A percentile compares a stretch with the other conserved stretches of the same genome.
phyloP scores from a whole-genome alignment of 2,329 filamentous ascomycete genomes.

The Fusarium sulawesiense region DNA sequence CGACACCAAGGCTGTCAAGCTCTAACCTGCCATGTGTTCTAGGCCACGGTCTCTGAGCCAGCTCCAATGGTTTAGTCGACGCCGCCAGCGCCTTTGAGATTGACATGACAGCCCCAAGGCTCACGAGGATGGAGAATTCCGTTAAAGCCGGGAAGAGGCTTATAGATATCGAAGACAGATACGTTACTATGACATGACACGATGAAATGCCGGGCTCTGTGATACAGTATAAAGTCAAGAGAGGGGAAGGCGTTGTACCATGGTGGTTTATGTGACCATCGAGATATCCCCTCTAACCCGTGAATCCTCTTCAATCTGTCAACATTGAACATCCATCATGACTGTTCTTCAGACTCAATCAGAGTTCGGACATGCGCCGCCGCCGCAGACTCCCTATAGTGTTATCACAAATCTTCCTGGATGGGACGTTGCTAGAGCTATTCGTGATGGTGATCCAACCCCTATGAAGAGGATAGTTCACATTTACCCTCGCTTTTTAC shows the following conservation, averaged over 20 bases:
- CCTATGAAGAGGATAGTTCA: constrained; percentile 53
- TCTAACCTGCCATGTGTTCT: constrained; percentile 3
- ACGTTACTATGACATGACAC: not conserved
- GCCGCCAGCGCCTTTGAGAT: not conserved
- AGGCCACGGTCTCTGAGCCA: not conserved
- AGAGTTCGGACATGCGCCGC: constrained; percentile 58
- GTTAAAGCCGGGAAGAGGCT: not conserved
- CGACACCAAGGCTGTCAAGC: not conserved
- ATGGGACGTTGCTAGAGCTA: constrained; percentile 54
- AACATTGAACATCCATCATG: constrained; percentile 44
- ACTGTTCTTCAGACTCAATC: constrained; percentile 53
- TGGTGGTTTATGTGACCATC: not conserved
- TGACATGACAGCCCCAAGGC: not conserved
- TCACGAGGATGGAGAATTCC: not conserved
- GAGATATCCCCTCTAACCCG: not conserved
- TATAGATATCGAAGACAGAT: not conserved
- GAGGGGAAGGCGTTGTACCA: not conserved
- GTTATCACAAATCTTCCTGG: constrained; percentile 59
- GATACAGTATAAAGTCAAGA: not conserved
- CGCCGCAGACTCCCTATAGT: constrained; percentile 60
- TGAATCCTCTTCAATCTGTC: not conserved
- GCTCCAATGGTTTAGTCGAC: not conserved
- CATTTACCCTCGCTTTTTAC: constrained; percentile 61
- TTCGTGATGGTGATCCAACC: constrained; percentile 56
- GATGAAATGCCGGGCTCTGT: not conserved